Evolutionary conservation across 1,284 basidiomycete species (phyloP), one percentile per base, ranked within the genome.

Genomic region (Cryptococcus sp.): DNA sequence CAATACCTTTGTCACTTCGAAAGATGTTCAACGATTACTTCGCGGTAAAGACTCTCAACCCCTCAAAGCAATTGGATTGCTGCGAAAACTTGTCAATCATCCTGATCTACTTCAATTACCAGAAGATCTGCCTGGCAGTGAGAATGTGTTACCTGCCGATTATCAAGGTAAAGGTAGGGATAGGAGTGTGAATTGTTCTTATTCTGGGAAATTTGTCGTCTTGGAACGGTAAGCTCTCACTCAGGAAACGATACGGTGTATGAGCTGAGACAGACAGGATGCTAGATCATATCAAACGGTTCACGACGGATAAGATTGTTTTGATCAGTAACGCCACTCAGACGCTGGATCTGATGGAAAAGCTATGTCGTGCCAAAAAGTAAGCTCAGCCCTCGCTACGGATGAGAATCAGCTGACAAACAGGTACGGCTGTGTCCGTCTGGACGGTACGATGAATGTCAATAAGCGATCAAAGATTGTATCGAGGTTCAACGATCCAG

Each of bases 301-400:
- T 87, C 59, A 92, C 88, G 18, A 87, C 82, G 56, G 94, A 99
- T 79, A 99, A 99, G 80, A 98, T 98, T 56, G 94, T 99, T 7
- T 79, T 99, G 40, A 98, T 99, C 72, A 93, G 89, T 69, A 99
- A 99, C 74, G 98, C 96, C 64, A 99, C 96, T 1, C 91, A 96
- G 72, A 98, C 96, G 0, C 80, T 99, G 9, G 94, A 98, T 72
- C 75, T 98, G 13, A 92, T 97, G 64, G 91, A 93, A 75, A 88
- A 86, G 66, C 73, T 96, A 46, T 88, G 89, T 64, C 80, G 87
- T 23, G 81, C 75, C 64, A 92, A 91, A 72, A 87, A 88, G 89
- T 91, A 58, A 55, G 79, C 64, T 41, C 7, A 24, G 4, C 11
- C 44, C n/a, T 32, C 25, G 37, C 4, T 25, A 5, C n/a, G 16